phyloP scores from a whole-genome alignment of 1,284 basidiomycete genomes.

The Heterobasidion parviporum region DNA sequence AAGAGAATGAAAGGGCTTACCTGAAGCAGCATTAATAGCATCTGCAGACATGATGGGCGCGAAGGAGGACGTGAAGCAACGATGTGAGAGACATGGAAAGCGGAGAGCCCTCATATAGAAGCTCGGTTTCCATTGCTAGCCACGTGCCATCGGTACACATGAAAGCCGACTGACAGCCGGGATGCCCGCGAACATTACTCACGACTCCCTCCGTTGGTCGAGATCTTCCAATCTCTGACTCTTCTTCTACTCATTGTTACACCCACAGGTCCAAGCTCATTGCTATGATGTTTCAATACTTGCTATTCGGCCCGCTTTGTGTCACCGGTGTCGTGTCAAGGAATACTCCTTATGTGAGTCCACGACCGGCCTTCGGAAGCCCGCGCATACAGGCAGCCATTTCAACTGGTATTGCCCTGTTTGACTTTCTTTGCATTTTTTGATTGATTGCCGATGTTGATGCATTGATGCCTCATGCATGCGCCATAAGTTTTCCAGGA shows the following conservation, averaged over 20 bases:
- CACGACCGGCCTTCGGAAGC: background rate
- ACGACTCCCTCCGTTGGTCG: too few relatives aligned
- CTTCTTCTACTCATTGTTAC: too few relatives aligned
- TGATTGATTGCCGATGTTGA: too few relatives aligned
- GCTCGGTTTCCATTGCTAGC: background rate
- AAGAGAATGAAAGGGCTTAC: constrained; percentile 6
- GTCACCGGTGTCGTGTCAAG: background rate
- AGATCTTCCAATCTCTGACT: too few relatives aligned
- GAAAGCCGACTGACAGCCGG: too few relatives aligned
- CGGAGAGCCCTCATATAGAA: background rate
- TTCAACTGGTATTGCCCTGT: background rate
- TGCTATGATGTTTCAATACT: background rate
- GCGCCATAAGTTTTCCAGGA: background rate
- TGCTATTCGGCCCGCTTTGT: background rate
- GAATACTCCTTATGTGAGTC: background rate
- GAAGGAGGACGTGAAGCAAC: background rate
- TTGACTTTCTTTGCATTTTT: too few relatives aligned
- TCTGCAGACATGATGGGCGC: constrained; percentile 31
- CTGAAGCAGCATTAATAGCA: constrained; percentile 21
- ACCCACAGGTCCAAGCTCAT: too few relatives aligned
- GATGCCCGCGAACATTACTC: too few relatives aligned
- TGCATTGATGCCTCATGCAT: background rate
- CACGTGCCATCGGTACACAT: too few relatives aligned
- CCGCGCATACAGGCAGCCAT: background rate
- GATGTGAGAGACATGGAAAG: background rate